Evolutionary conservation across 306 rosid genomes (phyloP), one percentile per base, ranked within the genome.

Genomic region (Dryas octopetala): DNA sequence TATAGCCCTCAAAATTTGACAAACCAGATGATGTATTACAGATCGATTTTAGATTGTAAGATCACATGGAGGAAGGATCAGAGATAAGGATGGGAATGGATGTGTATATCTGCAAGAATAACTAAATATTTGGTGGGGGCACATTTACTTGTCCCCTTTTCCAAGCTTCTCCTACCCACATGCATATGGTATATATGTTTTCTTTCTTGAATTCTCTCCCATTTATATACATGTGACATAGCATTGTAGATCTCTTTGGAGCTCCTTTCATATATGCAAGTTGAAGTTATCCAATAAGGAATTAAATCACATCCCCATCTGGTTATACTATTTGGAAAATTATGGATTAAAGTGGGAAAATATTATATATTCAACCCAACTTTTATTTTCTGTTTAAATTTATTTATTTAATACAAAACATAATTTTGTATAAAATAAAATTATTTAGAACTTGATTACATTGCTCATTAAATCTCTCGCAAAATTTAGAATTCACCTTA

Each of bases 51-150:
- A 7, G 51, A 43, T 19, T 41, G 17, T 62, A 68, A 71, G 12
- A 46, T 51, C 83, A 83, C 83, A 82, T 78, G 88, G 81, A 41
- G 68, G 70, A 79, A 74, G 44, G 75, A 74, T 73, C 32, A 55
- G 26, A 61, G 87, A 83, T 12, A 74, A 76, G 74, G 85, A 80
- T 75, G 68, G 80, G 82, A 79, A 76, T 72, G 86, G 70, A 86
- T 66, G 76, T 48, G 62, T 61, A 50, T 15, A 68, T 1, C 6
- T 9, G 32, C 53, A 8, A 40, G 49, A 63, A 38, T 53, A 60
- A 62, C 52, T 54, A 66, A 48, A 74, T 54, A 85, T 76, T 50
- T 80, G 73, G 88, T 78, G 80, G 87, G 79, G 78, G 40, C 59
- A 52, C 64, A 62, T 19, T 47, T 74, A 53, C 53, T 49, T 75